Conservation (phyloP, 2,329 filamentous ascomycete species). For the Pseudogymnoascus sp. region DNA sequence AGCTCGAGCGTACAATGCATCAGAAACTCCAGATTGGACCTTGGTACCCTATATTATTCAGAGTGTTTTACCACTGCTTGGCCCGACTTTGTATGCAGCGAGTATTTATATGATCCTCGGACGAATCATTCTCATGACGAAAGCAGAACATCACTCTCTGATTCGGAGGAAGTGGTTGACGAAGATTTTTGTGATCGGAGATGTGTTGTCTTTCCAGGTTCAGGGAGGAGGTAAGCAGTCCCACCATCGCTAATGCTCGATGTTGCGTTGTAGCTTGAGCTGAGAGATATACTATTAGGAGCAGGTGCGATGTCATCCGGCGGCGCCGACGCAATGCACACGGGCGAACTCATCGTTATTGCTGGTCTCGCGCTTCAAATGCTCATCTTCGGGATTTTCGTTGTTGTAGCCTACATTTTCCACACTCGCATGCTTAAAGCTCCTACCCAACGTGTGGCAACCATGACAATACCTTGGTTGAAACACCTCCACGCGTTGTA, state of each 20-base stretch:
- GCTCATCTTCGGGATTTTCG: constrained; percentile 40
- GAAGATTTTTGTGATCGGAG: constrained; percentile 37
- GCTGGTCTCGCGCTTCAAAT: constrained; percentile 42
- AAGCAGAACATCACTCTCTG: constrained; percentile 31
- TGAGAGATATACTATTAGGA: too few species aligned
- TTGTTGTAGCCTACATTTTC: constrained; percentile 21
- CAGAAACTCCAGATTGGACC: constrained; percentile 12
- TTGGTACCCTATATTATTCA: constrained; percentile 28
- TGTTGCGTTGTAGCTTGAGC: too few species aligned
- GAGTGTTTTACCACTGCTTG: constrained; percentile 29
- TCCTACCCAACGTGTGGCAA: neutral
- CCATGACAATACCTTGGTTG: too few species aligned
- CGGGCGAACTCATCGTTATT: constrained; percentile 36
- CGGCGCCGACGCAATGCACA: neutral
- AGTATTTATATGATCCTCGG: constrained; percentile 33
- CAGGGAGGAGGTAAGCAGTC: constrained; percentile 29
- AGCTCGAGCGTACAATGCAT: too few species aligned
- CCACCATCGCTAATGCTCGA: too few species aligned
- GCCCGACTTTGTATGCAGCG: constrained; percentile 31
- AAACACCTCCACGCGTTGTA: too few species aligned
- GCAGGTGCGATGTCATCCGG: too few species aligned
- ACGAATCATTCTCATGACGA: constrained; percentile 26
- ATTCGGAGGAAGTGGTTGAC: constrained; percentile 34
- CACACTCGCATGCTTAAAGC: neutral
- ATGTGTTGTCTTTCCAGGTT: constrained; percentile 36